Conservation (phyloP, 495 filamentous ascomycete genomes). For the Jackrogersella multiformis region DNA sequence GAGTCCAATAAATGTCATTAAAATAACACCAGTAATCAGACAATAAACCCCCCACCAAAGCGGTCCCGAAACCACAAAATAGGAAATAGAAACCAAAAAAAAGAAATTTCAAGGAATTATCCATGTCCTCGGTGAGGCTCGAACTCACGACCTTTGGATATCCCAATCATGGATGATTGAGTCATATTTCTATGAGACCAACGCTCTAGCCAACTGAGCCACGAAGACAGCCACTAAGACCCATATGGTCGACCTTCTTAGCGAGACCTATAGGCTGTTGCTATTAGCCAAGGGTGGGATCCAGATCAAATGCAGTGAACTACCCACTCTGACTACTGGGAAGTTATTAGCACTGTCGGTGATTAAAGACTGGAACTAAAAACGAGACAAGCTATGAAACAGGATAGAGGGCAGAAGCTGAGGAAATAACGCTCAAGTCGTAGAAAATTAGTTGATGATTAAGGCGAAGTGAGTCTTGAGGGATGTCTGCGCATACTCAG, state of each 20-base stretch:
- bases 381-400: too few relatives aligned
- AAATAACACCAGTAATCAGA: not conserved
- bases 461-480: too few relatives aligned
- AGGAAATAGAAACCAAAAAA: not conserved
- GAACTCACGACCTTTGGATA: slow-evolving; percentile 23
- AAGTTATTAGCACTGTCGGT: too few relatives aligned
- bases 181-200: slow-evolving; percentile 18
- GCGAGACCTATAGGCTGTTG: too few relatives aligned
- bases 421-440: too few relatives aligned
- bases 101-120: not conserved
- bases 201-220: slow-evolving; percentile 4
- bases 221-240: slow-evolving; percentile 3
- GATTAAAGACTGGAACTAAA: too few relatives aligned
- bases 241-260: not conserved
- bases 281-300: not conserved
- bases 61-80: not conserved
- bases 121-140: slow-evolving; percentile 5
- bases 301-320: not conserved
- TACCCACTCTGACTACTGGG: not conserved
- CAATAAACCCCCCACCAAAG: not conserved
- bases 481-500: too few relatives aligned
- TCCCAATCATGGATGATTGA: slow-evolving; percentile 3
- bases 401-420: too few relatives aligned
- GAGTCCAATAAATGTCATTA: too few relatives aligned
- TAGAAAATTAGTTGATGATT: not conserved